Percentiles rank a stretch among this genome's conserved stretches.
These are phyloP conservation scores for Stagonosporopsis rhizophila DNA, from an alignment of 2,329 filamentous ascomycete genomes.

Conservation along the genomic window DNA sequence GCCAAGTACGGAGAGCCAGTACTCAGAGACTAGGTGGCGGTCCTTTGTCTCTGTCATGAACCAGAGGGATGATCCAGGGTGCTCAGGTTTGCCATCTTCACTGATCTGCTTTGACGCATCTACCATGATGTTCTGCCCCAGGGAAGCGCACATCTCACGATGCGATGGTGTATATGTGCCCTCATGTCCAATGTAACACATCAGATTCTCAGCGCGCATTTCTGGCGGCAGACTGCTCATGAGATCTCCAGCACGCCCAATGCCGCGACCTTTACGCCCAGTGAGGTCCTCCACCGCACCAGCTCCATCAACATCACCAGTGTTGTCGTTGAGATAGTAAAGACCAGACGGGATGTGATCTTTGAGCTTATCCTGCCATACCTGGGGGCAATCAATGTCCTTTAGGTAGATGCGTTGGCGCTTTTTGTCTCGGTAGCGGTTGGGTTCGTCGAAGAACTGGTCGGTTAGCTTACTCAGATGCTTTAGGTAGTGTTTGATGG, in stretches of 20 bases:
- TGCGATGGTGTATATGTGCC: conserved; percentile 96
- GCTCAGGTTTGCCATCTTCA: conserved; percentile 73
- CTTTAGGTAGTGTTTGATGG: conserved; percentile 86
- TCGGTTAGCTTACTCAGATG: conserved; percentile 85
- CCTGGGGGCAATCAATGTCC: conserved; percentile 90
- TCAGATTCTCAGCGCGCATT: conserved; percentile 94
- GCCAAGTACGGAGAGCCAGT: conserved; percentile 89
- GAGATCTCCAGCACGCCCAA: conserved; percentile 81
- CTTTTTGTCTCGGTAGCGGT: conserved; percentile 78
- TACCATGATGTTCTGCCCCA: conserved; percentile 99
- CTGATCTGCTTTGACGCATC: conserved; percentile 74
- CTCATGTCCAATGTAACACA: conserved; percentile 98
- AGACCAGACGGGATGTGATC: conserved; percentile 80
- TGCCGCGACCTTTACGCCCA: conserved; percentile 60
- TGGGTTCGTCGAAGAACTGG: conserved; percentile 72
- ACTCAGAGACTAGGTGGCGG: conserved; percentile 86
- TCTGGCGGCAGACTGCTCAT: conserved; percentile 89
- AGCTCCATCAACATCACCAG: conserved; percentile 64
- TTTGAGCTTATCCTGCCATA: conserved; percentile 83
- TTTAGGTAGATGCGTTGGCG: conserved; percentile 93
- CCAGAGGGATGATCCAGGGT: conserved; percentile 90
- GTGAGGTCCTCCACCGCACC: conserved; percentile 60
- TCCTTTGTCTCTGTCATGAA: conserved; percentile 99
- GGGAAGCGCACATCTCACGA: conserved; percentile 94
- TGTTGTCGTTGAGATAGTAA: conserved; percentile 88